Conservation (phyloP, 805 yeast species). For the Suhomyces tanzawaensis region DNA sequence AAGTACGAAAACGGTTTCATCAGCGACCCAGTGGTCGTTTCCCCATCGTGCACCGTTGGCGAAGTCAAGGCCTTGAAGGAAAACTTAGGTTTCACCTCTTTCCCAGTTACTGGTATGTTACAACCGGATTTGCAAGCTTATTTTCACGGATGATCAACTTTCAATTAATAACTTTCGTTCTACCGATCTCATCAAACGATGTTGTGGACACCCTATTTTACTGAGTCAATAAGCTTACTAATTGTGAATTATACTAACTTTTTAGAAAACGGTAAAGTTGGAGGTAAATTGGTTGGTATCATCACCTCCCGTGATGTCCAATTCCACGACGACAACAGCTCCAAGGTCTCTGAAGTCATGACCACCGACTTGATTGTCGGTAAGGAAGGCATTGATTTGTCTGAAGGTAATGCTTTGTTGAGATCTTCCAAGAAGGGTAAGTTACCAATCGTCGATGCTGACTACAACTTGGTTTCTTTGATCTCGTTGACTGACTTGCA, state of each 20-base stretch:
- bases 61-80: slow-evolving; percentile 72
- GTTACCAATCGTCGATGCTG: slow-evolving; percentile 83
- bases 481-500: slow-evolving; percentile 95
- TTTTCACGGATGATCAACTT: slow-evolving; percentile 52
- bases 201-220: slow-evolving; percentile 71
- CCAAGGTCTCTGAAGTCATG: slow-evolving; percentile 77
- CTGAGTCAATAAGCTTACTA: slow-evolving; percentile 6
- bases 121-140: slow-evolving; percentile 12
- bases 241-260: slow-evolving; percentile 27
- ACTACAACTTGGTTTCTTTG: slow-evolving; percentile 78
- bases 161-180: slow-evolving; percentile 93
- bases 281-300: slow-evolving; percentile 91
- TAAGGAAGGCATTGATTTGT: slow-evolving; percentile 71
- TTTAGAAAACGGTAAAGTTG: slow-evolving; percentile 77
- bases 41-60: slow-evolving; percentile 74
- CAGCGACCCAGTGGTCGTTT: slow-evolving; percentile 84
- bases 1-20: slow-evolving; percentile 97
- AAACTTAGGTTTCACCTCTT: slow-evolving; percentile 87
- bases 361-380: slow-evolving; percentile 86
- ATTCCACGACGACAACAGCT: slow-evolving; percentile 73
- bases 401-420: slow-evolving; percentile 86
- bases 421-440: slow-evolving; percentile 96
- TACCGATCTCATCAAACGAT: slow-evolving; percentile 97
- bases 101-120: slow-evolving; percentile 98
- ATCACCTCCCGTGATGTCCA: slow-evolving; percentile 96